Evolutionary conservation across 108 stramenopile species (phyloP).

Genomic region (Fragilariopsis cylindrus): DNA sequence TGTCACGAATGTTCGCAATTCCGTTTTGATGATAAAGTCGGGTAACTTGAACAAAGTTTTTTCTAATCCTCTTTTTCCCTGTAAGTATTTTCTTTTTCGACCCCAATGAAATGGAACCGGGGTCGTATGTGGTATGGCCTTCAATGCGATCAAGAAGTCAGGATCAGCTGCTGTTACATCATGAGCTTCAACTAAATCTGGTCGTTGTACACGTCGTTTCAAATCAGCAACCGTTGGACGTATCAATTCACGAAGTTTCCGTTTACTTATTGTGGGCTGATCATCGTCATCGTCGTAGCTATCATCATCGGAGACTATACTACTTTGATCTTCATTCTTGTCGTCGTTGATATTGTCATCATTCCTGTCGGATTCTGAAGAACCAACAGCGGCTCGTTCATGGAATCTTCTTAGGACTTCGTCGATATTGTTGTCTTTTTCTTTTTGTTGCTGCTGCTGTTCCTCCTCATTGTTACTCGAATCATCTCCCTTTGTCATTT

Average conservation of each 20-base stretch:
- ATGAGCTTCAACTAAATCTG: conserved; percentile 97
- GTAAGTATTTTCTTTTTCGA: conserved; percentile 97
- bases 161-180: conserved; percentile 96
- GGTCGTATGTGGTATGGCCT: conserved; percentile 87
- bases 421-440: conserved; percentile 35
- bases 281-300: conserved; percentile 38
- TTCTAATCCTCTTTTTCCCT: conserved; percentile 95
- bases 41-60: conserved; percentile 95
- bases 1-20: conserved; percentile 90
- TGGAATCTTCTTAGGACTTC: conserved; percentile 63
- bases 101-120: conserved; percentile 98
- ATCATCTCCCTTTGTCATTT: neutral
- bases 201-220: conserved; percentile 85
- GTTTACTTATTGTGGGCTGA: conserved; percentile 63
- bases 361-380: conserved; percentile 31
- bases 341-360: conserved; percentile 44
- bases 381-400: conserved; percentile 47
- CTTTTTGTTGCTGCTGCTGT: conserved; percentile 13
- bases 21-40: conserved; percentile 97
- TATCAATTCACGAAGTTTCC: conserved; percentile 79
- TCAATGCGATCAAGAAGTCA: conserved; percentile 89
- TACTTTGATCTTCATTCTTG: conserved; percentile 14
- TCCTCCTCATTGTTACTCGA: conserved; percentile 5
- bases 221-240: conserved; percentile 95
- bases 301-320: conserved; percentile 26